A percentile compares a stretch with the other conserved stretches of the same genome.
phyloP scores from a whole-genome alignment of 345 rosid genomes.

The Chamaenerion angustifolium region DNA sequence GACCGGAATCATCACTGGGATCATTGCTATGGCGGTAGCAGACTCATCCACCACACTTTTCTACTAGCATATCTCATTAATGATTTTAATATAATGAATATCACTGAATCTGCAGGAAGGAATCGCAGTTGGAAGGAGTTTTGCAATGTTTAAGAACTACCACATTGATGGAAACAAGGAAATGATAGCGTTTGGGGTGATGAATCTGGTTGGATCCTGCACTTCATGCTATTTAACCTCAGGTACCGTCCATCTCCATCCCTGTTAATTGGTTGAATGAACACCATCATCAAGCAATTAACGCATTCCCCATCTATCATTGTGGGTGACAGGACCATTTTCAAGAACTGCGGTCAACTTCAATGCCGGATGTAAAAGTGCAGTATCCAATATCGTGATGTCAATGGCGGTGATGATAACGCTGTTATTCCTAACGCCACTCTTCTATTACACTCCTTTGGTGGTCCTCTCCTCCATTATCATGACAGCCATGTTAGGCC shows the following conservation, averaged over 20 bases:
- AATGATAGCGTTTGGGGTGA: conserved; percentile 87
- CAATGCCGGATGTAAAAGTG: conserved; percentile 86
- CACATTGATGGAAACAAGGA: conserved; percentile 94
- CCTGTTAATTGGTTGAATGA: too few relatives aligned
- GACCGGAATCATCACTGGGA: conserved; percentile 71
- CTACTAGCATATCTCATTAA: too few relatives aligned
- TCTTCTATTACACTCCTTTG: conserved; percentile 84
- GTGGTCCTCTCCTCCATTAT: conserved; percentile 85
- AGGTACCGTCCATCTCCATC: too few relatives aligned
- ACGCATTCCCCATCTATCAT: too few relatives aligned
- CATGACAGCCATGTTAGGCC: conserved; percentile 79
- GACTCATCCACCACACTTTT: too few relatives aligned
- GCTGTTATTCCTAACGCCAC: conserved; percentile 61
- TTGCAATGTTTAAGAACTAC: conserved; percentile 82
- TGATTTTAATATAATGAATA: too few relatives aligned
- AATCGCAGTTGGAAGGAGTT: conserved; percentile 85
- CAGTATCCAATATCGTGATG: conserved; percentile 89
- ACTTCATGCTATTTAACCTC: conserved; percentile 85
- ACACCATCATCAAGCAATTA: too few relatives aligned
- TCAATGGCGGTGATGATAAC: conserved; percentile 79
- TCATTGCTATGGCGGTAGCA: conserved; percentile 91
- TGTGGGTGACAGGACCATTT: conserved; percentile 54
- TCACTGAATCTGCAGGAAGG: conserved; percentile 53
- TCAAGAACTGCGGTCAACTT: conserved; percentile 87
- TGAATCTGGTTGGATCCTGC: conserved; percentile 89